Conservation (phyloP, 1,139 yeast genomes). For the Sugiyamaella castrensis region DNA sequence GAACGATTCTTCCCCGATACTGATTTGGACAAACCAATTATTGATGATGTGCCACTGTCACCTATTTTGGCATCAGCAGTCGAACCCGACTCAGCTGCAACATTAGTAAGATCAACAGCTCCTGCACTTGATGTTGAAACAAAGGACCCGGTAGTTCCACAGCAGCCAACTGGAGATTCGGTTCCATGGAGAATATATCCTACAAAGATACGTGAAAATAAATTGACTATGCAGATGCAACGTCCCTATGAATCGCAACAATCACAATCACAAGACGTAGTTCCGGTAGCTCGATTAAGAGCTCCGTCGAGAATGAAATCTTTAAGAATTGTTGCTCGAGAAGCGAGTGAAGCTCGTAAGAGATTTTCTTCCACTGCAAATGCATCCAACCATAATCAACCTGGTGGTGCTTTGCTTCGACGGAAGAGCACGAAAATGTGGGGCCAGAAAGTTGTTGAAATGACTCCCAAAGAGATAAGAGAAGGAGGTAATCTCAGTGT, state of each 20-base stretch:
- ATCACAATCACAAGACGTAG: too few species aligned
- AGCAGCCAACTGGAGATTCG: neutral
- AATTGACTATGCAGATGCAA: neutral
- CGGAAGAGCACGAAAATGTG: conserved; percentile 92
- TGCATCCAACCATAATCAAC: neutral
- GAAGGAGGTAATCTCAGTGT: conserved; percentile 57
- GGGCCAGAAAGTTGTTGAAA: conserved; percentile 94
- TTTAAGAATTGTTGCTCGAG: conserved; percentile 87
- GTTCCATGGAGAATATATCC: conserved; percentile 9
- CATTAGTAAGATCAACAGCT: neutral
- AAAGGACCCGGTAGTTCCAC: conserved; percentile 17
- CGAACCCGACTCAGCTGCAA: neutral
- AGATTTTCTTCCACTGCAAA: conserved; percentile 31
- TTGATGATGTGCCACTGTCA: conserved; percentile 55
- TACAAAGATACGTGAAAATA: conserved; percentile 5
- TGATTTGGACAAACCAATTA: conserved; percentile 86
- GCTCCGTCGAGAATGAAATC: conserved; percentile 64
- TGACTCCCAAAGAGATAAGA: conserved; percentile 68
- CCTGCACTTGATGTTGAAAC: conserved; percentile 32
- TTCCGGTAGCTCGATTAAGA: conserved; percentile 7
- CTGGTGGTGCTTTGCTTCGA: conserved; percentile 44
- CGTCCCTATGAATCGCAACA: too few species aligned
- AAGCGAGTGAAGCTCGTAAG: conserved; percentile 67
- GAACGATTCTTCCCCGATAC: conserved; percentile 92
- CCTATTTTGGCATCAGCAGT: conserved; percentile 46